These are phyloP conservation scores for Cryptosporidium ryanae DNA, from an alignment of 169 alveolate genomes.

Conservation along the genomic window DNA sequence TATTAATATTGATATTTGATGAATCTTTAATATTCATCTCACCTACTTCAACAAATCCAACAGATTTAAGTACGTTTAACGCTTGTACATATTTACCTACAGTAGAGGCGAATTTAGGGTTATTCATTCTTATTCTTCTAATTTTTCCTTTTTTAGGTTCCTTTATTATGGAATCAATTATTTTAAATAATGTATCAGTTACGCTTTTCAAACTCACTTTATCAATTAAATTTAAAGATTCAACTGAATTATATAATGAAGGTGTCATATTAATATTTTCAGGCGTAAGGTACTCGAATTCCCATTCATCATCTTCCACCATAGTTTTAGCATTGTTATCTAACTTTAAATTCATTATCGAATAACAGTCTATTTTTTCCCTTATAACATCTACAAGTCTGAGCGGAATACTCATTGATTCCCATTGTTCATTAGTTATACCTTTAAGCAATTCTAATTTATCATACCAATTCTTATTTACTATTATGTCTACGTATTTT, in stretches of 20 bases:
- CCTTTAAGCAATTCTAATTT: conserved; percentile 13
- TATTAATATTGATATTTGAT: background rate
- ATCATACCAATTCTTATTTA: conserved; percentile 66
- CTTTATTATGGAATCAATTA: conserved; percentile 46
- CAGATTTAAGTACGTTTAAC: conserved; percentile 49
- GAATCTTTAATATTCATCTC: background rate
- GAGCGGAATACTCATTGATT: conserved; percentile 50
- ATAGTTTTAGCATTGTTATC: background rate
- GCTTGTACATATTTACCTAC: conserved; percentile 43
- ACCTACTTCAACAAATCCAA: conserved; percentile 25
- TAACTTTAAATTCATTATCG: background rate
- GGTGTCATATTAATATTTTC: conserved; percentile 31
- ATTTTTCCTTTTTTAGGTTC: conserved; percentile 51
- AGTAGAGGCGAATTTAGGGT: conserved; percentile 50
- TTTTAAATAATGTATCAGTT: conserved; percentile 20
- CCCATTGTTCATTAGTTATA: conserved; percentile 59
- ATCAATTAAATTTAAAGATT: conserved; percentile 6
- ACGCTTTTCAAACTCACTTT: background rate
- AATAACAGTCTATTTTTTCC: background rate
- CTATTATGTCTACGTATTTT: conserved; percentile 35
- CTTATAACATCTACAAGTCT: conserved; percentile 44
- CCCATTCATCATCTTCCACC: conserved; percentile 23
- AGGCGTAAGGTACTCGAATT: conserved; percentile 53
- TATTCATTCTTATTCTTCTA: conserved; percentile 43
- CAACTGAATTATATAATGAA: conserved; percentile 35